A percentile compares a stretch with the other conserved stretches of the same genome.
Conservation (phyloP, 192 early-diverging fungal species). For the Chytriomyces confervae region DNA sequence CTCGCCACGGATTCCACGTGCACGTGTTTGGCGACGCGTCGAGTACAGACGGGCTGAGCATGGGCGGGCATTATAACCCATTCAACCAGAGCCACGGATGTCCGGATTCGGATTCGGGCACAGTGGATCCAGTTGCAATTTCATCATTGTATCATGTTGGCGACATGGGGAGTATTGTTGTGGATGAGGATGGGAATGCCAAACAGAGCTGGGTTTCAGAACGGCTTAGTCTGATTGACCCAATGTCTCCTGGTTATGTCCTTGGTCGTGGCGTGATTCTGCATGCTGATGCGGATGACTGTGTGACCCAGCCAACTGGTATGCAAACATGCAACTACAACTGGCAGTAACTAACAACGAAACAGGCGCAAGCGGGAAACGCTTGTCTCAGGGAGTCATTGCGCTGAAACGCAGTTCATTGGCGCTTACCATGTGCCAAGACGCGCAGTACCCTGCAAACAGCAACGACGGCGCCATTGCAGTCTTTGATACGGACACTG, state of each 20-base stretch:
- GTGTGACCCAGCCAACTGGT: conserved; percentile 37
- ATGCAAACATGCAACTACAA: not conserved
- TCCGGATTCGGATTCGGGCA: not conserved
- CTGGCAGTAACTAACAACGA: not conserved
- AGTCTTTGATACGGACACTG: not conserved
- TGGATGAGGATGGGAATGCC: conserved; percentile 28
- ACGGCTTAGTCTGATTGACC: not conserved
- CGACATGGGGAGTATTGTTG: conserved; percentile 43
- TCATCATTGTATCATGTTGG: conserved; percentile 25
- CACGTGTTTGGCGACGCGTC: conserved; percentile 41
- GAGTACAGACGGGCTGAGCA: not conserved
- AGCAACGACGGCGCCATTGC: not conserved
- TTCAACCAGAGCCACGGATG: conserved; percentile 38
- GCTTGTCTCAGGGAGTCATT: conserved; percentile 44
- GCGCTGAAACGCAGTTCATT: not conserved
- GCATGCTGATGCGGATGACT: conserved; percentile 42
- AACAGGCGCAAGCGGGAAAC: conserved; percentile 34
- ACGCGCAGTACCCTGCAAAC: not conserved
- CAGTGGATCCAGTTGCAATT: not conserved
- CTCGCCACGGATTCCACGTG: conserved; percentile 35
- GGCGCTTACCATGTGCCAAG: not conserved
- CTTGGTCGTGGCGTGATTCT: conserved; percentile 39
- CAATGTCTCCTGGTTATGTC: not conserved
- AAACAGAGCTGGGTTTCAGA: not conserved
- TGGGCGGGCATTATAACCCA: conserved; percentile 43